These are phyloP conservation scores for Karstenula rhodostoma DNA, from an alignment of 2,329 filamentous ascomycete species.

Conservation along the genomic window DNA sequence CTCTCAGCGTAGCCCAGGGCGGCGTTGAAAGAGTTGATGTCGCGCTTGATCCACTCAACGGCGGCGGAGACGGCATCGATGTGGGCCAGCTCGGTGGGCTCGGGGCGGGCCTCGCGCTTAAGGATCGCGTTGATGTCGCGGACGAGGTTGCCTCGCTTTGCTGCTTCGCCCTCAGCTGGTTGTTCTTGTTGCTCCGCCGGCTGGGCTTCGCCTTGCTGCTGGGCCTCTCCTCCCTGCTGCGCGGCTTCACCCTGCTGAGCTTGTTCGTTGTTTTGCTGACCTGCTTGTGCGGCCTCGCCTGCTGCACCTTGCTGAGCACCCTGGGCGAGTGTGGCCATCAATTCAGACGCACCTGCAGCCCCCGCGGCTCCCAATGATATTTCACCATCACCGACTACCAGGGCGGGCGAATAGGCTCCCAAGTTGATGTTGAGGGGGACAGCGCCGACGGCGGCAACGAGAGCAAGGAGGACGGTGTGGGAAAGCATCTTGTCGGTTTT, in stretches of 20 bases:
- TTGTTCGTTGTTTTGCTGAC: constrained; percentile 22
- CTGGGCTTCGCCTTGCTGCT: constrained; percentile 26
- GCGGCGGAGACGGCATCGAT: constrained; percentile 44
- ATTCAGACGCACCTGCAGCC: constrained; percentile 49
- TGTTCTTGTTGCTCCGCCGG: constrained; percentile 26
- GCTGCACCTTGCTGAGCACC: constrained; percentile 37
- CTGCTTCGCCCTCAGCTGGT: constrained; percentile 29
- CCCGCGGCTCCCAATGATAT: constrained; percentile 55
- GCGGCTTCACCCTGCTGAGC: constrained; percentile 28
- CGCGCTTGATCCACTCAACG: constrained; percentile 55
- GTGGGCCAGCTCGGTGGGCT: constrained; percentile 28
- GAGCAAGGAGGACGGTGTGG: constrained; percentile 47
- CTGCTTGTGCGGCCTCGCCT: constrained; percentile 28
- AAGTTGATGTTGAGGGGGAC: constrained; percentile 63
- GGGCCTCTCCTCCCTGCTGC: constrained; percentile 24
- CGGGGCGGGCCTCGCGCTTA: constrained; percentile 35
- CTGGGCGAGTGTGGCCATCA: constrained; percentile 57
- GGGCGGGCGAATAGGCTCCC: constrained; percentile 60
- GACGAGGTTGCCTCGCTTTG: constrained; percentile 38
- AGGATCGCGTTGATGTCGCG: constrained; percentile 37
- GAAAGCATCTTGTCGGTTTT: constrained; percentile 47
- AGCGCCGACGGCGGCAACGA: constrained; percentile 48
- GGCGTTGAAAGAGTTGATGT: constrained; percentile 58
- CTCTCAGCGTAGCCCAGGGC: constrained; percentile 58
- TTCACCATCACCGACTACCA: constrained; percentile 64